These are phyloP conservation scores for Pseudevernia furfuracea DNA, from an alignment of 495 filamentous ascomycete species.

Conservation along the genomic window DNA sequence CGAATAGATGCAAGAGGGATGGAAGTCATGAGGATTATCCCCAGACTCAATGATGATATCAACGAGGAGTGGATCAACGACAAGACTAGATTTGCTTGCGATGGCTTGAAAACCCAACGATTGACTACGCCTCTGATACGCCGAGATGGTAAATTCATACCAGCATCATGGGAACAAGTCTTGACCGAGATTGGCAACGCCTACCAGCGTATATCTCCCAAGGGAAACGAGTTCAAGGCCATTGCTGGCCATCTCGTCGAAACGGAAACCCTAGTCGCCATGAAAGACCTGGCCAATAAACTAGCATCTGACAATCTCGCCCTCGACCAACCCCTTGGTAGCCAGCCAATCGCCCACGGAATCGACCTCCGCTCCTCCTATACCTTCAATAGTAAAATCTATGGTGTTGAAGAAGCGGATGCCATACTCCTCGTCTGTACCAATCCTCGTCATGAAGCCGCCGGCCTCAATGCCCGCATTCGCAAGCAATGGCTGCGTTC, in stretches of 20 bases:
- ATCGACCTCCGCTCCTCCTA: conserved; percentile 92
- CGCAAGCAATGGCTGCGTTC: conserved; percentile 96
- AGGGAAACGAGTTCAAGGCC: conserved; percentile 90
- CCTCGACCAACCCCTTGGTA: conserved; percentile 80
- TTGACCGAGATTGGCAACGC: conserved; percentile 75
- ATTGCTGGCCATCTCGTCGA: conserved; percentile 87
- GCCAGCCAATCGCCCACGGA: conserved; percentile 79
- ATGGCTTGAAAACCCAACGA: conserved; percentile 91
- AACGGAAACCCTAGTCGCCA: conserved; percentile 83
- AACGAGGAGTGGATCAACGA: conserved; percentile 99
- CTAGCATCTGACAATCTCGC: conserved; percentile 93
- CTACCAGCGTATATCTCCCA: conserved; percentile 63
- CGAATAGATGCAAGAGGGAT: conserved; percentile 87
- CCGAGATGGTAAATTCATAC: conserved; percentile 77
- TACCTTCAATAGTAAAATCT: conserved; percentile 90
- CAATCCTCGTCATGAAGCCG: conserved; percentile 90
- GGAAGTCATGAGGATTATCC: conserved; percentile 90
- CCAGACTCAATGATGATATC: conserved; percentile 90
- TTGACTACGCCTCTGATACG: conserved; percentile 88
- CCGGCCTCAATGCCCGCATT: conserved; percentile 90
- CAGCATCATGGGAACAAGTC: conserved; percentile 89
- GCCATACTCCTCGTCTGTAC: conserved; percentile 86
- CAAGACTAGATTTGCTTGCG: conserved; percentile 93
- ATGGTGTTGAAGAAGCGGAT: conserved; percentile 88
- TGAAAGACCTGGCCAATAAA: conserved; percentile 94